phyloP scores from a whole-genome alignment of 768 basidiomycete genomes.

The Imleria badia region DNA sequence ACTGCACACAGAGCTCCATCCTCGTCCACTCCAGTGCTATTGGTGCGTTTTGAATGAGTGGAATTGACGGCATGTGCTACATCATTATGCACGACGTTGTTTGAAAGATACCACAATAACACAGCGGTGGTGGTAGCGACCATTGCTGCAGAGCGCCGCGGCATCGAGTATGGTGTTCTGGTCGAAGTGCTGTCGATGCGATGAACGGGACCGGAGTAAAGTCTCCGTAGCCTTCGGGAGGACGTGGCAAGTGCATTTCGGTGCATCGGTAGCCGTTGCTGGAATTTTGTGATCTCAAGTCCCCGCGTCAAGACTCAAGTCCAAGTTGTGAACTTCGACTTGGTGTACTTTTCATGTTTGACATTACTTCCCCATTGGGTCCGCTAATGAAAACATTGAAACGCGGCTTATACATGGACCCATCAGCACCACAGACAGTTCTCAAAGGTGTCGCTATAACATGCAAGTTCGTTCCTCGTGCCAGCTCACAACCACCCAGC shows the following conservation, averaged over 20 bases:
- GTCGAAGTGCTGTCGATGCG: neutral
- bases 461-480: slow-evolving; percentile 72
- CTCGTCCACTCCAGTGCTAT: slow-evolving; percentile 24
- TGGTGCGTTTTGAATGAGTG: slow-evolving; percentile 6
- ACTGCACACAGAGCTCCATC: slow-evolving; percentile 44
- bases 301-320: too few relatives aligned
- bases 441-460: slow-evolving; percentile 59
- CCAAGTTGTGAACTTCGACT: neutral
- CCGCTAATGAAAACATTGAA: too few relatives aligned
- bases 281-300: neutral
- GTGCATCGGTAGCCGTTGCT: slow-evolving; percentile 11
- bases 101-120: slow-evolving; percentile 40
- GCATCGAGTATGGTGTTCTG: neutral
- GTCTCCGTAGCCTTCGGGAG: neutral
- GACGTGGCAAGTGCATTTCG: slow-evolving; percentile 8
- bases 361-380: neutral
- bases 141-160: slow-evolving; percentile 13
- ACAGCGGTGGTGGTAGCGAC: slow-evolving; percentile 28
- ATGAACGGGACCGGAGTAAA: slow-evolving; percentile 9
- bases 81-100: slow-evolving; percentile 39
- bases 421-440: slow-evolving; percentile 42
- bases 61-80: slow-evolving; percentile 8
- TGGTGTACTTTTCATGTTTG: too few relatives aligned
- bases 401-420: slow-evolving; percentile 22
- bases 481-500: slow-evolving; percentile 5